phyloP scores from a whole-genome alignment of 129 eudicot genomes.

The Oenanthe sinensis region DNA sequence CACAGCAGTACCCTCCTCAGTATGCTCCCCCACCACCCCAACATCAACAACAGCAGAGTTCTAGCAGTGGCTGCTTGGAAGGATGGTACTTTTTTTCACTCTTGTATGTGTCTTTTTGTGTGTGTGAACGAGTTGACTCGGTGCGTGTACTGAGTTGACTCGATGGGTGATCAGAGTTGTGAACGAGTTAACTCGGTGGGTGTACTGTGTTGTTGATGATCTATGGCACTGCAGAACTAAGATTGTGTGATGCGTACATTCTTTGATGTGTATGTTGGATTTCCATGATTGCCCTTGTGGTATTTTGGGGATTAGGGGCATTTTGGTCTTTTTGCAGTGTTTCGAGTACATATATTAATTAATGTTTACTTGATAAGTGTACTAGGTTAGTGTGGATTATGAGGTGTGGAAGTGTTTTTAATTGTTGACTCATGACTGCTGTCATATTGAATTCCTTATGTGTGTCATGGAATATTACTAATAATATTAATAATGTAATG shows the following conservation, averaged over 20 bases:
- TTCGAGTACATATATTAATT: background rate
- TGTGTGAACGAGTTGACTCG: background rate
- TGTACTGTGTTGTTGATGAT: background rate
- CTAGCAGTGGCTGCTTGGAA: slow-evolving; percentile 36
- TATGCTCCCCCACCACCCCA: slow-evolving; percentile 57
- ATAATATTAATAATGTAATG: background rate
- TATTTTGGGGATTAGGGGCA: background rate
- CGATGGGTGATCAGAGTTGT: background rate
- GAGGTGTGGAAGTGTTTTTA: background rate
- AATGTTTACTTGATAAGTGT: background rate
- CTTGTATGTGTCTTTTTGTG: background rate
- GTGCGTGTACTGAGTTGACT: background rate
- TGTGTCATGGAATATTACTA: background rate
- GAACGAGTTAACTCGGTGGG: background rate
- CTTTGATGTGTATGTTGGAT: background rate
- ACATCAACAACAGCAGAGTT: slow-evolving; percentile 18
- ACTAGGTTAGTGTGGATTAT: background rate
- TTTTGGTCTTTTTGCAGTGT: background rate
- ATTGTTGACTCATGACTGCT: background rate
- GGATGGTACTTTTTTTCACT: slow-evolving; percentile 44
- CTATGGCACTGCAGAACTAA: background rate
- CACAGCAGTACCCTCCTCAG: slow-evolving; percentile 39
- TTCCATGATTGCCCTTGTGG: background rate
- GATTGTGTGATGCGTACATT: background rate
- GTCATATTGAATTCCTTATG: background rate